These are phyloP conservation scores for Helianthus annuus DNA, from an alignment of 129 eudicot species.

Conservation along the genomic window DNA sequence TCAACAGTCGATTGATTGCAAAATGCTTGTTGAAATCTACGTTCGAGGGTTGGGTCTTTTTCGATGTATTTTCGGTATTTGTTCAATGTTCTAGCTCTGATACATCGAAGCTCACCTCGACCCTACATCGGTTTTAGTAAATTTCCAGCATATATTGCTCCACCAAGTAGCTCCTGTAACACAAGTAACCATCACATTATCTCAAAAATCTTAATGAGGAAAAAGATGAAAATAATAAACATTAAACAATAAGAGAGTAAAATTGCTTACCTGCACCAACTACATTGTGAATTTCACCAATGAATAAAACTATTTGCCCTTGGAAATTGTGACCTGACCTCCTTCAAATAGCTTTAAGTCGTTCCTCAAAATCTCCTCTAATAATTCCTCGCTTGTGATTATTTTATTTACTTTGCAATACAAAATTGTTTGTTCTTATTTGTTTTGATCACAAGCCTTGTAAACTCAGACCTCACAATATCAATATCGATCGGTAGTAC, in stretches of 20 bases:
- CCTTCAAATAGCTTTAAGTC: constrained; percentile 96
- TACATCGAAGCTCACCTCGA: constrained; percentile 93
- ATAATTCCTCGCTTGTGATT: no score
- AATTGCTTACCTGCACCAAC: constrained; percentile 85
- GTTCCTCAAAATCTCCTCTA: constrained; percentile 97
- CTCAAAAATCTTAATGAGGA: not conserved
- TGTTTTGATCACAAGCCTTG: no score
- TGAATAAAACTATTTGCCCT: constrained; percentile 92
- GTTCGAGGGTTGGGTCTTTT: constrained; percentile 89
- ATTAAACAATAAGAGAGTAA: not conserved
- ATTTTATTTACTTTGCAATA: no score
- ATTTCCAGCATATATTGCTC: constrained; percentile 97
- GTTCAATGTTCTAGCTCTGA: constrained; percentile 86
- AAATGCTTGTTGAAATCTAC: constrained; percentile 93
- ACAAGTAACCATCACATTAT: constrained; percentile 1
- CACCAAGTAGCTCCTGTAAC: constrained; percentile 76
- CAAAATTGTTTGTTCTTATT: no score
- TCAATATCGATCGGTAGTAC: no score
- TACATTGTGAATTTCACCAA: constrained; percentile 93
- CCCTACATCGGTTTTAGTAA: constrained; percentile 93
- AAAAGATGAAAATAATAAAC: not conserved
- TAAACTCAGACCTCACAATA: no score
- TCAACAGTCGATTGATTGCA: constrained; percentile 88
- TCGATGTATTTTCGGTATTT: constrained; percentile 92
- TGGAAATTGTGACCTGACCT: constrained; percentile 86